phyloP scores from a whole-genome alignment of 169 alveolate genomes.

The Ichthyophthirius multifiliis region DNA sequence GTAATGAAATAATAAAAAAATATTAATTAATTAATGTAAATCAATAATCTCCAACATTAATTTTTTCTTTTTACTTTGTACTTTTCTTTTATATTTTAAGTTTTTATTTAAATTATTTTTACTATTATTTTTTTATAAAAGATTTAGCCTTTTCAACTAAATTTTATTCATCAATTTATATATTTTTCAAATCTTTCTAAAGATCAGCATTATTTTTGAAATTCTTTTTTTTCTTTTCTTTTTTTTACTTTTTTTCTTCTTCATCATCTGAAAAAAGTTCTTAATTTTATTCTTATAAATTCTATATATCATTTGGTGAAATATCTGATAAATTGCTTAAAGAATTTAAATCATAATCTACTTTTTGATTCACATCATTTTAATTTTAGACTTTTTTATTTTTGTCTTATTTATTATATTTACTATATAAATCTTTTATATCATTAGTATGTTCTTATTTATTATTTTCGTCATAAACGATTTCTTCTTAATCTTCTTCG shows the following conservation, averaged over 20 bases:
- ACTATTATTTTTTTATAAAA: neutral
- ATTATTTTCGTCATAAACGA: neutral
- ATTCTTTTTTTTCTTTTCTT: neutral
- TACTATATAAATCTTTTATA: neutral
- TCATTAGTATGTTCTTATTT: constrained; percentile 22
- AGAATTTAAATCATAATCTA: neutral
- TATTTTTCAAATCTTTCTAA: neutral
- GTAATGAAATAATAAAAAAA: neutral
- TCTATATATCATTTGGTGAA: neutral
- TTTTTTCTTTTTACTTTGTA: neutral
- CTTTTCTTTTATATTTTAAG: neutral
- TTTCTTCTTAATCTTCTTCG: constrained; percentile 39
- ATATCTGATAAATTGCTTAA: neutral
- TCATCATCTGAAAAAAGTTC: constrained; percentile 4
- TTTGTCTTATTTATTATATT: constrained; percentile 1
- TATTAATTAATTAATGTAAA: neutral
- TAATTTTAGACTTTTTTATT: neutral
- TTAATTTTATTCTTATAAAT: neutral
- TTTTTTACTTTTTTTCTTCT: neutral
- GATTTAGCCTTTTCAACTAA: neutral
- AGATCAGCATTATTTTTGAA: neutral
- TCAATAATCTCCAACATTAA: neutral
- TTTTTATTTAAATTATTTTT: neutral
- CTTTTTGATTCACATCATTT: neutral
- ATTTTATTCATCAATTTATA: neutral